These are phyloP conservation scores for Entomortierella chlamydospora DNA, from an alignment of 192 early-diverging fungal species.

Conservation along the genomic window DNA sequence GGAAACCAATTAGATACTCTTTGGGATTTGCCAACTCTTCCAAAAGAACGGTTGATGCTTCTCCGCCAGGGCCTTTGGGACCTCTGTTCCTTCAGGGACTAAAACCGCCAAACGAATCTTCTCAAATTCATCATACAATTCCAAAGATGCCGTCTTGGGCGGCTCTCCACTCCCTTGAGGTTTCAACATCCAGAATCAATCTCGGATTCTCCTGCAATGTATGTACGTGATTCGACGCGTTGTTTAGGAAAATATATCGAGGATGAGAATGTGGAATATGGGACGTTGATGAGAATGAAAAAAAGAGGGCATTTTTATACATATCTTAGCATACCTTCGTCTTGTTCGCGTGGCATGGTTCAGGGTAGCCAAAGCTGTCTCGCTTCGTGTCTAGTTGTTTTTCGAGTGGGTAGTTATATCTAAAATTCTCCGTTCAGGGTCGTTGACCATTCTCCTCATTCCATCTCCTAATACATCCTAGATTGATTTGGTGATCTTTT, in stretches of 20 bases:
- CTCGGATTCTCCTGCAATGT: constrained; percentile 13
- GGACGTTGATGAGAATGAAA: too few relatives aligned
- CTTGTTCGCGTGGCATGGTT: too few relatives aligned
- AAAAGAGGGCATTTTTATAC: too few relatives aligned
- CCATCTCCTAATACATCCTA: neutral
- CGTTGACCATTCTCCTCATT: too few relatives aligned
- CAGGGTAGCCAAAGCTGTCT: too few relatives aligned
- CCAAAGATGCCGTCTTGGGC: constrained; percentile 25
- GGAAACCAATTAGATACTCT: constrained; percentile 12
- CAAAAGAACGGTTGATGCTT: constrained; percentile 29
- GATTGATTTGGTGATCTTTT: neutral
- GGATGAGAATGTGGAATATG: too few relatives aligned
- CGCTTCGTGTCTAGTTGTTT: constrained; percentile 21
- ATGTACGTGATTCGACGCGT: too few relatives aligned
- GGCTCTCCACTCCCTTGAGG: constrained; percentile 9
- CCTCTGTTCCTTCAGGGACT: constrained; percentile 28
- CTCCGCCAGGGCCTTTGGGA: neutral
- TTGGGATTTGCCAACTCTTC: constrained; percentile 33
- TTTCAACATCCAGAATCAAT: constrained; percentile 50
- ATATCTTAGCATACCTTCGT: too few relatives aligned
- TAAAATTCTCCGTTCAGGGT: constrained; percentile 10
- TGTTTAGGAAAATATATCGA: too few relatives aligned
- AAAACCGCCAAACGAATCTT: constrained; percentile 24
- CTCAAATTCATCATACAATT: constrained; percentile 37
- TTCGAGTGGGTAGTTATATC: constrained; percentile 29